Evolutionary conservation across 352 stramenopile species (phyloP), one percentile per base, ranked within the genome.

Genomic region (Globisporangium cystogenes): DNA sequence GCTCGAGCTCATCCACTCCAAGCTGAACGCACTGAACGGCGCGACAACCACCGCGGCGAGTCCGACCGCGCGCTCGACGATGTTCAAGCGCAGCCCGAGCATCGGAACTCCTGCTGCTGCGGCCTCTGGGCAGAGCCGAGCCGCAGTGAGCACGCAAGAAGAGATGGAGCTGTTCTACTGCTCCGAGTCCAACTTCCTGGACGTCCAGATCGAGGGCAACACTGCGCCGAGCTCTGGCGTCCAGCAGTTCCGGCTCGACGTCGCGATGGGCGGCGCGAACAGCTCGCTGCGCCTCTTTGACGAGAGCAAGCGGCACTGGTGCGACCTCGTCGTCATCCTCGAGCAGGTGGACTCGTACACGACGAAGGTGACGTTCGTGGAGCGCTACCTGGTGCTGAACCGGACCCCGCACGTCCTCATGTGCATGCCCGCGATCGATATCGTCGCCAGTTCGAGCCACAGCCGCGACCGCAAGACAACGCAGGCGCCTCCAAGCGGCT

Each of bases 361-460:
- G 16, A 95, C 74, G 29, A 82, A 88, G 43, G 73, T 87, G 6
- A 91, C 76, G 11, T 92, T 95, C 42, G 73, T 93, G 0, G 81
- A 93, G 44, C 72, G 85, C 7, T 93, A 92, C 53, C 61, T 93
- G 10, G 62, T 95, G 23, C 44, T 90, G 18, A 93, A 95, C 39
- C 73, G 76, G 26, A 89, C 85, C 1, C 57, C 81, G 14, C 66
- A 85, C 27, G 56, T 79, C 29, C 39, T 95, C n/a, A 40, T 87
- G 33, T 74, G 69, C 18, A 64, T 72, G 5, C 67, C 72, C 15
- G 65, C 79, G n/a, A 68, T 63, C 27, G 72, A 87, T 47, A 74
- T 87, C 18, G 54, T 56, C 36, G 26, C 43, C 5, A 46, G 35
- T 7, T 36, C 55, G 21, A 55, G 12, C 43, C 18, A 41, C 10